phyloP scores from a whole-genome alignment of 2,329 filamentous ascomycete species.

The Colletotrichum sojae region DNA sequence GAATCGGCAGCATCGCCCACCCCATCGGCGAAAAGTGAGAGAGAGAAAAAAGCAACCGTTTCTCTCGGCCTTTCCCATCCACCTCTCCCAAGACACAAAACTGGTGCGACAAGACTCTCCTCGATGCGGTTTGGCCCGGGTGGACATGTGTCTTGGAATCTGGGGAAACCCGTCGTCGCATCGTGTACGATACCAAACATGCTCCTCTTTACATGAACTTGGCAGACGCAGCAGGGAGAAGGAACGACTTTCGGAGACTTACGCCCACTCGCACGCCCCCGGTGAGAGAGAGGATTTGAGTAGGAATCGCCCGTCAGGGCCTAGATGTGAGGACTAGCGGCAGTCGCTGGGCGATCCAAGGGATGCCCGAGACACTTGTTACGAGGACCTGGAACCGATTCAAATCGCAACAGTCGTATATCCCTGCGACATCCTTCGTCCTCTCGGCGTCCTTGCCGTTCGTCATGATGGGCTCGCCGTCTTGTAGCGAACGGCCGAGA shows the following conservation, averaged over 20 bases:
- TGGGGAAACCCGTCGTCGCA: conserved; percentile 1
- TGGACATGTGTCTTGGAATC: neutral
- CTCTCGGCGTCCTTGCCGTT: neutral
- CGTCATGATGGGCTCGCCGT: neutral
- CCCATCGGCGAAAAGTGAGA: no score
- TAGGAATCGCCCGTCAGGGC: neutral
- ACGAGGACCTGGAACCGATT: conserved; percentile 7
- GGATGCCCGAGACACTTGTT: conserved; percentile 26
- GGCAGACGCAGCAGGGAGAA: neutral
- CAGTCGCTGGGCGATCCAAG: conserved; percentile 14
- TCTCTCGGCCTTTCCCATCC: no score
- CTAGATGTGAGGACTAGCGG: neutral
- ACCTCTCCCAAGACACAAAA: no score
- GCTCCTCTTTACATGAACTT: conserved; percentile 15
- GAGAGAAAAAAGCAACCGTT: no score
- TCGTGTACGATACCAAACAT: conserved; percentile 14
- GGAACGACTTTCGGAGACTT: neutral
- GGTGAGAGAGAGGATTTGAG: neutral
- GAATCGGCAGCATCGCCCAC: no score
- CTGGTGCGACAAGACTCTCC: no score
- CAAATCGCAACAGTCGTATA: conserved; percentile 3
- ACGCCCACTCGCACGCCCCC: conserved; percentile 2
- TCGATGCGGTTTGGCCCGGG: no score
- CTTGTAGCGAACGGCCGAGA: no score
- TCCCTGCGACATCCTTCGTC: conserved; percentile 11